phyloP scores from a whole-genome alignment of 1,284 basidiomycete species.

The Fomitopsis schrenkii region DNA sequence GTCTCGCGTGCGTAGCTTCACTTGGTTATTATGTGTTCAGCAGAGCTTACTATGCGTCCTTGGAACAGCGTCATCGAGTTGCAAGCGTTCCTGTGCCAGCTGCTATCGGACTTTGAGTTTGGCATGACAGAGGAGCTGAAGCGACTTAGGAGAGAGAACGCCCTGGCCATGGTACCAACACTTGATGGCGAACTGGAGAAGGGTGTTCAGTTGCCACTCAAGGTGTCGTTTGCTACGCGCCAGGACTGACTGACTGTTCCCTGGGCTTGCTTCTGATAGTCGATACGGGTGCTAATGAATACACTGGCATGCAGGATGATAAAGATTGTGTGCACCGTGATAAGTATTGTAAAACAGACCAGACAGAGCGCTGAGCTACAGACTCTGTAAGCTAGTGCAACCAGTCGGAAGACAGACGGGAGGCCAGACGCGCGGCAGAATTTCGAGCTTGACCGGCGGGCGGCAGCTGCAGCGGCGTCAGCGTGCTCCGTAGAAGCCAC shows the following conservation, averaged over 20 bases:
- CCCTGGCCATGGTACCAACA: constrained; percentile 51
- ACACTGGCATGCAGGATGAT: too few species aligned
- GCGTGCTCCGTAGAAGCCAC: too few species aligned
- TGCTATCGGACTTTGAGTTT: constrained; percentile 46
- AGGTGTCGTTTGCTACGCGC: constrained; percentile 35
- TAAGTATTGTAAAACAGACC: too few species aligned
- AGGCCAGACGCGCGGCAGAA: too few species aligned
- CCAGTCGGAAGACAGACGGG: neutral
- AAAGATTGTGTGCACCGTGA: too few species aligned
- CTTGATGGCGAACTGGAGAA: constrained; percentile 44
- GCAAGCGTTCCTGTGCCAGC: constrained; percentile 45
- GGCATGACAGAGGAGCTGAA: constrained; percentile 34
- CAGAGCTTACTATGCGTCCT: neutral
- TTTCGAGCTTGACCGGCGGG: too few species aligned
- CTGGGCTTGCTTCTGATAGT: too few species aligned
- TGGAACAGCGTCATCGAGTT: constrained; percentile 32
- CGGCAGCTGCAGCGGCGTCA: too few species aligned
- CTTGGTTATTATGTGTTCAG: neutral
- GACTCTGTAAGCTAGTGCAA: too few species aligned
- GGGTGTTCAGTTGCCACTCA: constrained; percentile 50
- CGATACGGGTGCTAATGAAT: too few species aligned
- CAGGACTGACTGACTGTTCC: too few species aligned
- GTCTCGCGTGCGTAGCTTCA: constrained; percentile 36
- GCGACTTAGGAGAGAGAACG: constrained; percentile 43
- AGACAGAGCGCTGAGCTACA: too few species aligned